Evolutionary conservation across 257 asterid species (phyloP).

Genomic region (Solanum phureja): DNA sequence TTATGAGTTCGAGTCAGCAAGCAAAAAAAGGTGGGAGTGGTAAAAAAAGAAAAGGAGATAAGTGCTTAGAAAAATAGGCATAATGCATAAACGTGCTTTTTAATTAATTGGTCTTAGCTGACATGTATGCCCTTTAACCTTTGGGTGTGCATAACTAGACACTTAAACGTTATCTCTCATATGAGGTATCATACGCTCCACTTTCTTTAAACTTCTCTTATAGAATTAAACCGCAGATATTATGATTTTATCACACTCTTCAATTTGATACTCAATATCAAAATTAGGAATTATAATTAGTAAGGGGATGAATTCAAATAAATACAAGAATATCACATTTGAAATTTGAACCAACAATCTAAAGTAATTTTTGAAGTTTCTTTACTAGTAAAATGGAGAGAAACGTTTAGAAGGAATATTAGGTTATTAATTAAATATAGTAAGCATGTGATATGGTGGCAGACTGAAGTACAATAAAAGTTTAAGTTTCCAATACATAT

Average conservation of each 20-base stretch:
- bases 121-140: too few relatives aligned
- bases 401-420: background rate
- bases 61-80: too few relatives aligned
- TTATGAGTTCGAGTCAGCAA: too few relatives aligned
- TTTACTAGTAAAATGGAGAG: background rate
- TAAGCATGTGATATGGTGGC: slow-evolving; percentile 13
- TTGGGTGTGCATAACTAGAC: background rate
- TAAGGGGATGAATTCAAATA: background rate
- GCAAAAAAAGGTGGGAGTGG: too few relatives aligned
- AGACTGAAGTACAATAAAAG: background rate
- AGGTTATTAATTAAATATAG: background rate
- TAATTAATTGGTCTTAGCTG: too few relatives aligned
- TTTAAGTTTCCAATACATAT: background rate
- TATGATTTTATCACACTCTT: background rate
- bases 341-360: background rate
- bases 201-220: background rate
- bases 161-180: background rate
- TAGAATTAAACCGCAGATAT: background rate
- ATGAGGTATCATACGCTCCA: background rate
- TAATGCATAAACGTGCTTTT: background rate
- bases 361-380: background rate
- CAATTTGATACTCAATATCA: background rate
- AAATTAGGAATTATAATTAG: background rate
- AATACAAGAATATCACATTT: background rate
- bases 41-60: too few relatives aligned